Base-by-base conservation (phyloP, 148 eudicot genomes). In the Simmondsia chinensis region DNA sequence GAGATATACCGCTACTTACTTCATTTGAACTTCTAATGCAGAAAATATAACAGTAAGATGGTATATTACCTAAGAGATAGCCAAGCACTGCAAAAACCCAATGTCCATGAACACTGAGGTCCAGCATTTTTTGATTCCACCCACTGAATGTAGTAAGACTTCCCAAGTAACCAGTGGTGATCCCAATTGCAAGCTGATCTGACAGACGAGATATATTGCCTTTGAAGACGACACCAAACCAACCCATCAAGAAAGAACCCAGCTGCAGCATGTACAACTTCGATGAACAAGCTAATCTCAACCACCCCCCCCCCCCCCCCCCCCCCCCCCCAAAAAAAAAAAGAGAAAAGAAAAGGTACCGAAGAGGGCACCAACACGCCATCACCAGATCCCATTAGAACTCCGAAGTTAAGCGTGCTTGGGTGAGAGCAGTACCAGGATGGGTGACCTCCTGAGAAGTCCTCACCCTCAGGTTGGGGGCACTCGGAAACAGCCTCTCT, bases 171-270 rank as follows among this genome's bases (percentile, higher is more conserved):
- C 99, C 99, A 46, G 94, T 91, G 21, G 95, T 43, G 12, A 91
- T 37, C 21, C 97, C 97, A 50, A 79, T 57, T 11, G 81, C 94
- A 39, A 91, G 69, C 33, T 79, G 65, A 32, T 79, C 75, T 1
- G 88, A 79, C 15, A 74, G 5, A 24, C 56, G 48, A 50, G 77
- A 25, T 42, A 91, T 74, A 47, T 82, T 63, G 51, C 61, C 66
- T 68, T 91, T 85, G 50, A 85, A 91, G 33, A 82, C 89, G 36
- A 82, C 63, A 12, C 99, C 99, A n/a, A 72, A 70, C 99, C 99
- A 91, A 23, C 99, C 99, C 99, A 91, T 91, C 43, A 91, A 77
- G 74, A 82, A 91, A 13, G 94, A 91, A 48, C 95, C 99, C 34
- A 89, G 74, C 95, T 89, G 29, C 16, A 46, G 33, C 11, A 43